Evolutionary conservation across 1,139 yeast species (phyloP).

Genomic region (Lodderomyces margitis): DNA sequence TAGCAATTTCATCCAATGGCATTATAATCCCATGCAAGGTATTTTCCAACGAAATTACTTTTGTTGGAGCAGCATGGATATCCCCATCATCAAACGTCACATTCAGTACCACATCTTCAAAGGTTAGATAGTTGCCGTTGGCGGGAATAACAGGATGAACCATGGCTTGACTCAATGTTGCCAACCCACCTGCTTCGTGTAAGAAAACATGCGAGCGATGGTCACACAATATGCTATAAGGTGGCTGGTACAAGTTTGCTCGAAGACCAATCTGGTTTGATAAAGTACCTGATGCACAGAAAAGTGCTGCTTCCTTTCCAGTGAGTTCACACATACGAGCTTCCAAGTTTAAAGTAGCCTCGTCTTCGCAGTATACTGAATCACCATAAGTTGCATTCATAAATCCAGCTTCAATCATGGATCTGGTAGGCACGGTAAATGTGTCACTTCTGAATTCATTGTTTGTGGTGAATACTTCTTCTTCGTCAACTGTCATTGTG

Average conservation of each 20-base stretch:
- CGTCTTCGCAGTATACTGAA: constrained; percentile 84
- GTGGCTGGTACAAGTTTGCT: constrained; percentile 79
- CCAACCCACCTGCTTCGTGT: constrained; percentile 89
- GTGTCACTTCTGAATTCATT: constrained; percentile 84
- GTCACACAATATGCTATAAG: constrained; percentile 82
- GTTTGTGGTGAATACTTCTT: constrained; percentile 29
- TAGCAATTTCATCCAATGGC: constrained; percentile 77
- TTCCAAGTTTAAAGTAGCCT: constrained; percentile 65
- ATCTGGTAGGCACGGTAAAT: constrained; percentile 83
- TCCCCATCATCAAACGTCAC: constrained; percentile 78
- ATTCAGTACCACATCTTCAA: constrained; percentile 64
- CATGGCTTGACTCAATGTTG: constrained; percentile 89
- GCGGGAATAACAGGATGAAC: constrained; percentile 77
- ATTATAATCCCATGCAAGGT: constrained; percentile 80
- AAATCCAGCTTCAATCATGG: constrained; percentile 49
- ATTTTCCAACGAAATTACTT: constrained; percentile 80
- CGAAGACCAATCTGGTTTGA: constrained; percentile 87
- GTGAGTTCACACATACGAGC: constrained; percentile 62
- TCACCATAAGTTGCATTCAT: constrained; percentile 70
- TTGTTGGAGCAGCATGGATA: constrained; percentile 87
- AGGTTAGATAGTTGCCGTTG: constrained; percentile 72
- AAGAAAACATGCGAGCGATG: constrained; percentile 79
- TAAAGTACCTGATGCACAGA: constrained; percentile 86
- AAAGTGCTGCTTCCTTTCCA: constrained; percentile 82
- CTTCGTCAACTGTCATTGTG: constrained; percentile 23